Evolutionary conservation across 139 green algal species (phyloP).

Genomic region (Chloropicon primus): DNA sequence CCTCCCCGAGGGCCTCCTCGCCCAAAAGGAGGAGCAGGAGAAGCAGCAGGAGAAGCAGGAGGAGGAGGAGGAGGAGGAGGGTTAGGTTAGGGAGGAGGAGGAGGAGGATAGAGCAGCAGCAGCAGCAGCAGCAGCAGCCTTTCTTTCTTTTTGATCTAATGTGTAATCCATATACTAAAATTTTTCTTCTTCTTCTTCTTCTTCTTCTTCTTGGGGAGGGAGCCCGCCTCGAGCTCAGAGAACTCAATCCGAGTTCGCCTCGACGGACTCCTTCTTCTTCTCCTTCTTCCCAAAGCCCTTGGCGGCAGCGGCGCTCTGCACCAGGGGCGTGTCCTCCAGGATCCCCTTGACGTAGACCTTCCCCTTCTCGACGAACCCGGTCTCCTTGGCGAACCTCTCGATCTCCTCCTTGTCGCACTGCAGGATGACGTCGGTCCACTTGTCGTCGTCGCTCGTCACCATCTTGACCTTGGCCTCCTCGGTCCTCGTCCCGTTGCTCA

Average conservation of each 20-base stretch:
- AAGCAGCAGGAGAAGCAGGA: neutral
- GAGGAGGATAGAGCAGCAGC: neutral
- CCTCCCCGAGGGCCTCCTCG: neutral
- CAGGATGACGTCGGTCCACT: constrained; percentile 66
- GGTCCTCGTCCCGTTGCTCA: constrained; percentile 35
- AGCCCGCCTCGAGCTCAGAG: too few relatives aligned
- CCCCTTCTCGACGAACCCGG: constrained; percentile 75
- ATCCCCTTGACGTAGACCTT: constrained; percentile 80
- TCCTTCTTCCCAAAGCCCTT: neutral
- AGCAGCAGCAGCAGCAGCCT: neutral
- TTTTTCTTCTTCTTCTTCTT: neutral
- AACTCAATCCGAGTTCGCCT: too few relatives aligned
- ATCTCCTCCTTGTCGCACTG: constrained; percentile 81
- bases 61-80: neutral
- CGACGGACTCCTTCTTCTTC: neutral
- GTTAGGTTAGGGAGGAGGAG: too few relatives aligned
- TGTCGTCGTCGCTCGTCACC: constrained; percentile 73
- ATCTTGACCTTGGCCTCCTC: constrained; percentile 79
- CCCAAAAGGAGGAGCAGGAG: neutral
- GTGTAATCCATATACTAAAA: too few relatives aligned
- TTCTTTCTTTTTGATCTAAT: neutral
- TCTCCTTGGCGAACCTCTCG: constrained; percentile 56
- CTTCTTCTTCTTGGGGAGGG: too few relatives aligned
- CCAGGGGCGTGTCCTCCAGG: constrained; percentile 24
- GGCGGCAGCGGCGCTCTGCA: neutral